Evolutionary conservation across 495 filamentous ascomycete species (phyloP), one percentile per base, ranked within the genome.

Genomic region (Xanthoparmelia taractica): DNA sequence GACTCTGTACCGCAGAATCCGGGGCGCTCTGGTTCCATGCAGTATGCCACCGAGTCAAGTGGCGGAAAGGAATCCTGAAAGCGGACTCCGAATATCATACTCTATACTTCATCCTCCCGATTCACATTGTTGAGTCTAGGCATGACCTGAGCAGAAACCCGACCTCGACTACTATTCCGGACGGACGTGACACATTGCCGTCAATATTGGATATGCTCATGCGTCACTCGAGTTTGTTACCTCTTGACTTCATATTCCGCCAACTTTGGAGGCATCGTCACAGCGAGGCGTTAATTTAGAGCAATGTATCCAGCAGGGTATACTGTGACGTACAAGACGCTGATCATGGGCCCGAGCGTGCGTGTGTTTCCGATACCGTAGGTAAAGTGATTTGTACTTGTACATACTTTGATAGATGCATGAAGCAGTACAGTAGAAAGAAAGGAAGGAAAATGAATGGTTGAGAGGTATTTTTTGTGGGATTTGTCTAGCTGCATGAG

Each of bases 1-100:
- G 31, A 57, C 6, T 68, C 66, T 23, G 31, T 25, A 37, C 66
- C 66, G 0, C 25, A 60, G 8, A 56, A 63, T 43, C 59, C 66
- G 1, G 66, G 66, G 40, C 36, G 47, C 15, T 66, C 68, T 29
- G 66, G 68, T 18, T 43, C 66, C 33, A 41, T 67, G 17, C 38
- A 67, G 29, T 48, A 61, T 18, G 63, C 62, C 50, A 11, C 38
- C 37, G 66, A 59, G 54, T 37, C 40, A 33, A 54, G 47, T 20
- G 36, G 27, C 33, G 8, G 11, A 45, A 59, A 45, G 12, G 20
- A 54, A 40, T 34, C 50, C 15, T 65, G 4, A 65, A 31, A 47
- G 25, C 29, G n/a, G 23, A 34, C 20, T 27, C 4, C n/a, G 60
- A 20, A 56, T 10, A 23, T 47, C 18, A 18, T 17, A 33, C 20